Percentiles rank a stretch among this genome's conserved stretches.
Conservation (phyloP, 2,329 filamentous ascomycete species). For the Stagonosporopsis vannaccii region DNA sequence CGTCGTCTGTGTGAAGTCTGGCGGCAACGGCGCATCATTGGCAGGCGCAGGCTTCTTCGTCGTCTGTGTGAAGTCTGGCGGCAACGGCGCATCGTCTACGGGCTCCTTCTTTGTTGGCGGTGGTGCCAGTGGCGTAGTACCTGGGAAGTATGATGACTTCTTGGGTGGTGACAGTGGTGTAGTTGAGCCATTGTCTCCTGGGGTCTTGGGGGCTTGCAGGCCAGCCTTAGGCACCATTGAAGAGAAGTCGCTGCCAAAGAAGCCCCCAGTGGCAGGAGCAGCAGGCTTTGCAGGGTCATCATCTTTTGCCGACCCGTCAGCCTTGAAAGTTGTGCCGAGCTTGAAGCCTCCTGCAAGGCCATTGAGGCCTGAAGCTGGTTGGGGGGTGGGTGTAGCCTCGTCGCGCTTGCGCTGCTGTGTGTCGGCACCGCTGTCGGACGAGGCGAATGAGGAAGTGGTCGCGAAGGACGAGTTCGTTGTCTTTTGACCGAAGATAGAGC, state of each 20-base stretch:
- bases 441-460: slow-evolving; percentile 38
- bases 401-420: slow-evolving; percentile 34
- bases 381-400: slow-evolving; percentile 46
- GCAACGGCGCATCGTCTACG: slow-evolving; percentile 48
- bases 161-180: slow-evolving; percentile 47
- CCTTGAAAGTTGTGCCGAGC: slow-evolving; percentile 71
- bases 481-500: slow-evolving; percentile 2
- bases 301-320: slow-evolving; percentile 67
- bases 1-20: slow-evolving; percentile 44
- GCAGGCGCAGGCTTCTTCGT: slow-evolving; percentile 38
- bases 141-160: slow-evolving; percentile 31
- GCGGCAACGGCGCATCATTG: slow-evolving; percentile 47
- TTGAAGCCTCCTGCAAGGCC: slow-evolving; percentile 63
- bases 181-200: slow-evolving; percentile 48
- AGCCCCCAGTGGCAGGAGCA: slow-evolving; percentile 53
- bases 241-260: slow-evolving; percentile 70
- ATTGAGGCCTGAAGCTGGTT: slow-evolving; percentile 40
- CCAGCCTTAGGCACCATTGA: slow-evolving; percentile 61
- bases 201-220: slow-evolving; percentile 42
- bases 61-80: slow-evolving; percentile 45
- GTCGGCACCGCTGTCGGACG: slow-evolving; percentile 29
- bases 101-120: slow-evolving; percentile 40
- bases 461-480: slow-evolving; percentile 25
- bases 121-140: slow-evolving; percentile 39
- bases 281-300: slow-evolving; percentile 64